Evolutionary conservation across 225 moss, liverwort and hornwort genomes (phyloP).

Genomic region (Pleurozium schreberi): DNA sequence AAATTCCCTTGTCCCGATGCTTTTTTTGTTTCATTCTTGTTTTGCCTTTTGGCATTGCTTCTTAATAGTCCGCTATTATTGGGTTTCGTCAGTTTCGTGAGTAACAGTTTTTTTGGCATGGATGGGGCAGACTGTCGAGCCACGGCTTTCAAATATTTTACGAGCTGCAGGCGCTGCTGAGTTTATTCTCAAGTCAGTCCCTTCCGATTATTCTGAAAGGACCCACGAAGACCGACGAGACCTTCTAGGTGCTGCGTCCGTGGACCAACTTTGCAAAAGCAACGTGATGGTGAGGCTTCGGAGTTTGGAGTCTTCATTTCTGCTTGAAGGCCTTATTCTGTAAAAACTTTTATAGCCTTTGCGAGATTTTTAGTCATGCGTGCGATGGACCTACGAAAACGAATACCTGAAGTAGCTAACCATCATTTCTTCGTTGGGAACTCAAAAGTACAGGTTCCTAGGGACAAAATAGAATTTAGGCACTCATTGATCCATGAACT

Average conservation of each 20-base stretch:
- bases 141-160: not conserved
- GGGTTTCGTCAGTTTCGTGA: not conserved
- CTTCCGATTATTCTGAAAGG: no score
- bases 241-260: no score
- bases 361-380: not conserved
- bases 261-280: not conserved
- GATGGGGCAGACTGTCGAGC: not conserved
- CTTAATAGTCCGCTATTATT: not conserved
- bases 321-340: not conserved
- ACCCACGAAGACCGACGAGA: no score
- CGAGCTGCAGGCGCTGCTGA: not conserved
- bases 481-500: not conserved
- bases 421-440: not conserved
- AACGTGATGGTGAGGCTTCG: not conserved
- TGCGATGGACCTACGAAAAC: not conserved
- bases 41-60: not conserved
- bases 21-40: not conserved
- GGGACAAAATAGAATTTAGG: not conserved
- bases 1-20: not conserved
- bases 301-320: not conserved
- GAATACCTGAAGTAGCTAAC: not conserved
- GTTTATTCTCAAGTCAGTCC: not conserved
- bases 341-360: not conserved
- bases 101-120: not conserved
- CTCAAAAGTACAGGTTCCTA: not conserved